phyloP scores from a whole-genome alignment of 2,329 filamentous ascomycete species.

The Claviceps purpurea region DNA sequence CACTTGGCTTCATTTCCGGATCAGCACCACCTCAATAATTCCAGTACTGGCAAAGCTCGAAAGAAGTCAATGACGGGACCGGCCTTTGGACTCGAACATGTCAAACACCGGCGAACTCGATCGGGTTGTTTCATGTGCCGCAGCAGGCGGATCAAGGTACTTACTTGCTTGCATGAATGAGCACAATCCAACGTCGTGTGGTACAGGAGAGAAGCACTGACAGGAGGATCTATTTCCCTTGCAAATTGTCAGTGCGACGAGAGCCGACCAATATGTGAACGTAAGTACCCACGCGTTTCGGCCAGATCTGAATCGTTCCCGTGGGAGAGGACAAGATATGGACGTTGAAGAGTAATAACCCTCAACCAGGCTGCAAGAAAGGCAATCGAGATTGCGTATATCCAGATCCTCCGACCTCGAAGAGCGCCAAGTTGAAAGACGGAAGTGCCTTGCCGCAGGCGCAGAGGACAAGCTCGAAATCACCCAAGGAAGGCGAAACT shows the following conservation, averaged over 20 bases:
- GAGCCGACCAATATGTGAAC: slow-evolving; percentile 70
- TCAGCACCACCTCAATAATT: slow-evolving; percentile 31
- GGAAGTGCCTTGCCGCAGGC: slow-evolving; percentile 21
- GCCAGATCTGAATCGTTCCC: not conserved
- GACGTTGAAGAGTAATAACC: not conserved
- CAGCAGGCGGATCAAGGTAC: slow-evolving; percentile 68
- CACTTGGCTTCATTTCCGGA: slow-evolving; percentile 39
- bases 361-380: slow-evolving; percentile 66
- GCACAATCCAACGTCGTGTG: slow-evolving; percentile 5
- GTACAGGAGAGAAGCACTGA: slow-evolving; percentile 11
- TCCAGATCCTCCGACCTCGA: slow-evolving; percentile 50
- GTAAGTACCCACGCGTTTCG: slow-evolving; percentile 28
- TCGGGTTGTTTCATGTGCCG: slow-evolving; percentile 92
- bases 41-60: slow-evolving; percentile 35
- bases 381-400: slow-evolving; percentile 85
- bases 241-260: slow-evolving; percentile 64
- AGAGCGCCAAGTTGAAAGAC: slow-evolving; percentile 28
- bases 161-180: not conserved
- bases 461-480: slow-evolving; percentile 35
- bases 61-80: slow-evolving; percentile 32
- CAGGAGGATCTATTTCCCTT: slow-evolving; percentile 6
- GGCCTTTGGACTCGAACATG: slow-evolving; percentile 44
- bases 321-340: not conserved
- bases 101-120: slow-evolving; percentile 85
- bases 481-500: slow-evolving; percentile 40